A percentile compares a stretch with the other conserved stretches of the same genome.
These are phyloP conservation scores for Vigna reflexopilosa DNA, from an alignment of 306 rosid species.

Conservation along the genomic window DNA sequence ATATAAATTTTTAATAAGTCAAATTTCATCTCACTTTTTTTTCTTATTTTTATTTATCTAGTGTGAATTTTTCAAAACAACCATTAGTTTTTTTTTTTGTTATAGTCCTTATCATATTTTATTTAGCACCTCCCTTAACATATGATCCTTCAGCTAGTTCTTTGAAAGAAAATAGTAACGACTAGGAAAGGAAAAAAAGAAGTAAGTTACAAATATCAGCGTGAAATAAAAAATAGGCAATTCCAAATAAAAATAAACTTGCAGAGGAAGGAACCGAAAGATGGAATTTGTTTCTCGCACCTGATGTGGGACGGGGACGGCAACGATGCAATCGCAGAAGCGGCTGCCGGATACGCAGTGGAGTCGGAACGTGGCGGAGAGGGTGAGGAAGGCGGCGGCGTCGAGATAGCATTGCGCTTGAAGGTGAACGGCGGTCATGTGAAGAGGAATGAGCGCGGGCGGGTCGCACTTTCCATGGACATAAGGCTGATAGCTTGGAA, in stretches of 20 bases:
- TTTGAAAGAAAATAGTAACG: too few relatives aligned
- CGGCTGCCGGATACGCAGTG: conserved; percentile 79
- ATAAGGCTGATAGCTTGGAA: conserved; percentile 92
- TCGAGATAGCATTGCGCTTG: conserved; percentile 52
- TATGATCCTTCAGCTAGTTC: background rate
- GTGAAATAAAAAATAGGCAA: too few relatives aligned
- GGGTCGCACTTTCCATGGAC: conserved; percentile 85
- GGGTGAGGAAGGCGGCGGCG: conserved; percentile 58
- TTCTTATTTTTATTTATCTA: too few relatives aligned
- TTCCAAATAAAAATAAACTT: too few relatives aligned
- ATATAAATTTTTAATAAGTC: too few relatives aligned
- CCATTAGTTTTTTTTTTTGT: too few relatives aligned
- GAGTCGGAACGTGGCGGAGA: conserved; percentile 69
- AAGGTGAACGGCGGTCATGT: conserved; percentile 61
- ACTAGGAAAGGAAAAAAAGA: too few relatives aligned
- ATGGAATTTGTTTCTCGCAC: background rate
- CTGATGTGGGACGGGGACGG: conserved; percentile 69
- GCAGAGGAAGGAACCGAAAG: background rate
- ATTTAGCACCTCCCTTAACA: background rate
- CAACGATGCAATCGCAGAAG: conserved; percentile 63
- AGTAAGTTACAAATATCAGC: too few relatives aligned
- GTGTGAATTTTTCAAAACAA: too few relatives aligned
- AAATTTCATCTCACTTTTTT: too few relatives aligned
- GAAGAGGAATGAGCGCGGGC: conserved; percentile 83
- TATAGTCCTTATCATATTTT: too few relatives aligned